A percentile compares a stretch with the other conserved stretches of the same genome.
Conservation (phyloP, 345 rosid species). For the Brassica incana region DNA sequence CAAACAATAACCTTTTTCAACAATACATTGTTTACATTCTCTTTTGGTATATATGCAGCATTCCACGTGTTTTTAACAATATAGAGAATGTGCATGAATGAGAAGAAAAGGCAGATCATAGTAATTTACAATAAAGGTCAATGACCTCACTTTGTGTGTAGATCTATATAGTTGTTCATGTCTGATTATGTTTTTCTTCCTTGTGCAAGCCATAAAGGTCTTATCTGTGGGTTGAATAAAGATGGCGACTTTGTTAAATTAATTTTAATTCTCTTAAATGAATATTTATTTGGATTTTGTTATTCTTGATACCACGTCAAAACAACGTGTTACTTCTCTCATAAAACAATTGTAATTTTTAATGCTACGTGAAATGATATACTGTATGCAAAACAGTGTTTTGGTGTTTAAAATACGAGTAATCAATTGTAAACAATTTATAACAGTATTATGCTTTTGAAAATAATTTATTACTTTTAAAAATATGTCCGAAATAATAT, state of each 20-base stretch:
- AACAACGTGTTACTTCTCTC: background rate
- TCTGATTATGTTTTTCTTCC: background rate
- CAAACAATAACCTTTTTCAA: background rate
- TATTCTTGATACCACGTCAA: constrained; percentile 8
- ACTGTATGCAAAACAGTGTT: background rate
- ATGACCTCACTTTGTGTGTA: constrained; percentile 13
- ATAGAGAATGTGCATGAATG: constrained; percentile 26
- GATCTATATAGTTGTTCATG: constrained; percentile 9
- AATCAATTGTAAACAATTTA: background rate
- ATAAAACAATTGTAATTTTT: background rate
- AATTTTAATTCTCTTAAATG: background rate
- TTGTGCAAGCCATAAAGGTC: background rate
- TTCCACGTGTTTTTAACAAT: constrained; percentile 18
- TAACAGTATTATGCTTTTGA: background rate
- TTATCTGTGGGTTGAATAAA: background rate
- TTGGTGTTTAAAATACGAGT: background rate
- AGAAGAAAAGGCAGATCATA: constrained; percentile 22
- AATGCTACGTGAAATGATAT: background rate
- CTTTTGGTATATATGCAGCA: constrained; percentile 10
- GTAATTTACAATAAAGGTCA: constrained; percentile 22
- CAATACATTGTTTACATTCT: constrained; percentile 7
- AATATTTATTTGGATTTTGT: background rate
- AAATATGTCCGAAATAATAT: background rate
- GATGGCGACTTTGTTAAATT: background rate
- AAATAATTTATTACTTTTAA: background rate